A percentile compares a stretch with the other conserved stretches of the same genome.
Conservation (phyloP, 2,329 filamentous ascomycete species). For the Trichoderma aggressivum region DNA sequence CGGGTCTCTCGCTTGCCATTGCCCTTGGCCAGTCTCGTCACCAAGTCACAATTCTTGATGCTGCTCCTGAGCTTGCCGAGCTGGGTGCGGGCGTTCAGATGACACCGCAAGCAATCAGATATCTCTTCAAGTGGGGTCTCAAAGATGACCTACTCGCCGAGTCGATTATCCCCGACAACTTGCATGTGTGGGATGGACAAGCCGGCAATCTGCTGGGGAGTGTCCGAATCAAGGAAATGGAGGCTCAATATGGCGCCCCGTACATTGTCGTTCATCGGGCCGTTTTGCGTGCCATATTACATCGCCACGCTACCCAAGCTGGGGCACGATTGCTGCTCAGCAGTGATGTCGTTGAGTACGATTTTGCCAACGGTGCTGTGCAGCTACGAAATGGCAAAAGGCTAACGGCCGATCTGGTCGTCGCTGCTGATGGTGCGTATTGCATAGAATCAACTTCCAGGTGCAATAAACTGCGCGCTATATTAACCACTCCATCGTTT, state of each 20-base stretch:
- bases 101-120: conserved; percentile 32
- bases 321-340: conserved; percentile 27
- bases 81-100: conserved; percentile 32
- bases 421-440: conserved; percentile 35
- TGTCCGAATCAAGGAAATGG: conserved; percentile 23
- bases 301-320: conserved; percentile 27
- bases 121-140: conserved; percentile 32
- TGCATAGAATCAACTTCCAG: neutral
- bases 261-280: conserved; percentile 37
- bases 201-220: conserved; percentile 26
- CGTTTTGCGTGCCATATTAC: conserved; percentile 33
- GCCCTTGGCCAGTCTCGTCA: conserved; percentile 43
- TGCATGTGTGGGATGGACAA: conserved; percentile 27
- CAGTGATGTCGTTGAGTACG: conserved; percentile 27
- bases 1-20: conserved; percentile 34
- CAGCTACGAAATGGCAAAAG: conserved; percentile 24
- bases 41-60: conserved; percentile 48
- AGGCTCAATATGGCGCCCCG: conserved; percentile 28
- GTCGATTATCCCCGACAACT: conserved; percentile 23
- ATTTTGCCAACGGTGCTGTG: conserved; percentile 23
- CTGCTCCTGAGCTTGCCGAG: conserved; percentile 43
- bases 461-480: neutral
- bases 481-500: neutral
- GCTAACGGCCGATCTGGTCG: conserved; percentile 30
- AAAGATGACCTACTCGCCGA: conserved; percentile 20